Evolutionary conservation across 441 rosid species (phyloP), one percentile per base, ranked within the genome.

Genomic region (Gossypium schwendimanii): DNA sequence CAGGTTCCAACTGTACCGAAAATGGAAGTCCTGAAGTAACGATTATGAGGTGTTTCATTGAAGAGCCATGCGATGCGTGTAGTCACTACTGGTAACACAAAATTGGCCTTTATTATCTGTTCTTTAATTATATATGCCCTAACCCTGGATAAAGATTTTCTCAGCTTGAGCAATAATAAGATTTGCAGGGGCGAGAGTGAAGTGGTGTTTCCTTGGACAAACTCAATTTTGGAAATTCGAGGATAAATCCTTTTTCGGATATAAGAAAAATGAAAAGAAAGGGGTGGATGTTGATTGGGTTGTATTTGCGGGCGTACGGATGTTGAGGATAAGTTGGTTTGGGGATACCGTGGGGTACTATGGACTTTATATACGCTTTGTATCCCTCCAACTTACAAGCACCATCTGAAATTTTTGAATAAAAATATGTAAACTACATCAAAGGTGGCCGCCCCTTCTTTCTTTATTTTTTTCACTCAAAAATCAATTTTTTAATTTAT

Each of bases 201-300:
- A 63, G 70, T 76, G 33, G 69, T 81, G 79, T 78, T 77, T 72
- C 84, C 80, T 82, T 61, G 71, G 53, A 60, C 78, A 49, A 76
- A 17, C 83, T 75, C 76, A 17, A 77, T 59, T 76, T 64, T 81
- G 84, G 80, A 83, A 73, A 52, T 15, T 5, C 3, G 41, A 36
- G 9, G 41, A 36, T 36, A 36, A 36, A 36, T 36, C 1, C 41
- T 1, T 1, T 7, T 36, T 36, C 10, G 10, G 41, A 36, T 36
- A 36, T 36, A 36, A 36, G 41, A 36, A 36, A 36, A 36, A 36
- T 6, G 41, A 36, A 36, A 6, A 7, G 41, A 7, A 36, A 36
- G 41, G 41, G 10, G 41, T 36, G 41, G 41, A 36, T 36, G 39
- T 33, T 33, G 39, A 33, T 33, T 33, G 8, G 39, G 39, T 6